These are phyloP conservation scores for Kwoniella shivajii DNA, from an alignment of 1,284 basidiomycete genomes.

Conservation along the genomic window DNA sequence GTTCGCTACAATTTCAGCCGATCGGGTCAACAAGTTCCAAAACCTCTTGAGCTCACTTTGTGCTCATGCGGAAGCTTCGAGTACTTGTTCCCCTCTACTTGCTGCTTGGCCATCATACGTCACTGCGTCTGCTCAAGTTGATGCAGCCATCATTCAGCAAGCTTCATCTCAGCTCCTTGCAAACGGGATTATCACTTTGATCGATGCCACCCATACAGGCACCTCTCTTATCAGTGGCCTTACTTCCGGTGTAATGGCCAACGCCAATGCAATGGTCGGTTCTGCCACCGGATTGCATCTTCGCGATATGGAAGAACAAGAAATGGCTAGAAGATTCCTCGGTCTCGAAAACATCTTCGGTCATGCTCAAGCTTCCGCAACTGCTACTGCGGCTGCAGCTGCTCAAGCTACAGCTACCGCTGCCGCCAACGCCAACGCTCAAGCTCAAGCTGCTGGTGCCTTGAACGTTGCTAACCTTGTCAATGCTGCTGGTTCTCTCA, in stretches of 20 bases:
- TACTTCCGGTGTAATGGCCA: constrained; percentile 4
- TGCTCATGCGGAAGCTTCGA: constrained; percentile 7
- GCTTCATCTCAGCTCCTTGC: constrained; percentile 7
- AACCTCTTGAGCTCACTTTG: constrained; percentile 6
- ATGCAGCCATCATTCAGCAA: background rate
- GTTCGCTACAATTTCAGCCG: too few species aligned
- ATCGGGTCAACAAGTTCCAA: constrained; percentile 16
- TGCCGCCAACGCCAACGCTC: background rate
- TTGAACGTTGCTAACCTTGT: constrained; percentile 15
- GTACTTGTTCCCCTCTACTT: constrained; percentile 16
- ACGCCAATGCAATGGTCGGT: constrained; percentile 1
- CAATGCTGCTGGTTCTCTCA: constrained; percentile 10
- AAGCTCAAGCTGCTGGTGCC: constrained; percentile 5
- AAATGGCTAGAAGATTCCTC: constrained; percentile 7
- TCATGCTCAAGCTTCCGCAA: background rate
- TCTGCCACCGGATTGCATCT: constrained; percentile 3
- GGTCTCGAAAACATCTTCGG: constrained; percentile 13
- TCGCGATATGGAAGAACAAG: constrained; percentile 4
- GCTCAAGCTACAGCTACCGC: constrained; percentile 1
- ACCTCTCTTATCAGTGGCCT: constrained; percentile 2
- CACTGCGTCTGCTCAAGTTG: constrained; percentile 5
- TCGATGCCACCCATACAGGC: constrained; percentile 14
- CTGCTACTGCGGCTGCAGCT: background rate
- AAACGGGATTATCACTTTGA: constrained; percentile 16
- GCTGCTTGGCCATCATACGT: constrained; percentile 13